Evolutionary conservation across 345 rosid species (phyloP).

Genomic region (Heritiera littoralis): DNA sequence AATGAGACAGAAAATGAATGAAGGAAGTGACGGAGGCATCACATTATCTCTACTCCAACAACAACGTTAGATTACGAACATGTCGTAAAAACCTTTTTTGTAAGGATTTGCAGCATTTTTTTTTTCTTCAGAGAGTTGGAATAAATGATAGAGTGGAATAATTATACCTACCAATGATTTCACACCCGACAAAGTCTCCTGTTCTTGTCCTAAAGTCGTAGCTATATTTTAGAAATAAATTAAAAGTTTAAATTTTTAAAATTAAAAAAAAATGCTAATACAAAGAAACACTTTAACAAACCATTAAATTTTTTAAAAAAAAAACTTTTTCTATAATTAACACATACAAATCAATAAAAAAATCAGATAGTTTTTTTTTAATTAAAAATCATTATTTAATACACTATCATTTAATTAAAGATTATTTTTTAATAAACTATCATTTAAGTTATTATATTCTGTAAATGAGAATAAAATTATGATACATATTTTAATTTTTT

Average conservation of each 20-base stretch:
- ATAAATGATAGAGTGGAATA: not conserved
- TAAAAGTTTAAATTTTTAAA: not conserved
- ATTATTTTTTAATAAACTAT: no score
- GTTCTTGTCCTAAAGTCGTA: not conserved
- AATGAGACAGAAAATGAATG: constrained; percentile 15
- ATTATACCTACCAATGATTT: not conserved
- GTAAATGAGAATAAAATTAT: no score
- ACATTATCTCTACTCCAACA: not conserved
- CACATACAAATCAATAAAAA: not conserved
- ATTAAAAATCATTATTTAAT: no score
- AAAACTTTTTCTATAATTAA: not conserved
- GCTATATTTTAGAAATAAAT: not conserved
- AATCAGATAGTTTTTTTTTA: no score
- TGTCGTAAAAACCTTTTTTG: not conserved
- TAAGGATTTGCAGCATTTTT: no score
- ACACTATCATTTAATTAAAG: no score
- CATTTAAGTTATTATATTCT: no score
- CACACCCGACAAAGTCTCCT: not conserved
- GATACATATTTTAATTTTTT: no score
- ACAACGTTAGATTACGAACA: constrained; percentile 10
- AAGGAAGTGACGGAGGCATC: constrained; percentile 7
- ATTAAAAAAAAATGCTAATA: no score
- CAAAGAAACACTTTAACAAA: no score
- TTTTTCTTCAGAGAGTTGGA: no score
- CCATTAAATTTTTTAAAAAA: no score